Evolutionary conservation across 768 basidiomycete species (phyloP), one percentile per base, ranked within the genome.

Genomic region (Tricholoma terreum): DNA sequence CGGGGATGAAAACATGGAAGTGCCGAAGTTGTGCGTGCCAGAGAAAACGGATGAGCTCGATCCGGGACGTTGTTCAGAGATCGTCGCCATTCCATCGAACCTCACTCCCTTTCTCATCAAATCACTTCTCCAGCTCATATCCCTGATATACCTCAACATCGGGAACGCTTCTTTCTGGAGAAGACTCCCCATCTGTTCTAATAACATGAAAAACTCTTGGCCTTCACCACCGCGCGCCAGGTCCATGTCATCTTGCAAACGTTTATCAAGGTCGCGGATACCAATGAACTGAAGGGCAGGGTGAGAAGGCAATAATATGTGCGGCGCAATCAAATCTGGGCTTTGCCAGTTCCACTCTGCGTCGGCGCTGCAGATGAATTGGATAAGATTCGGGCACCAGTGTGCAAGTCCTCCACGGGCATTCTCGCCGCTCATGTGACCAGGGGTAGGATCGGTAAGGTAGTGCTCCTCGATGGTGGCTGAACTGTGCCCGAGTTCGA

Each of bases 251-350:
- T 81, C 81, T 12, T 75, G 61, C 21, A 90, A 70, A 56, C 87
- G 78, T 58, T 80, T 78, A 68, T 88, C 84, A 65, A 90, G 83
- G 61, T 86, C 87, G 17, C 87, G 78, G 56, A 90, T 84, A 8
- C 86, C 89, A 55, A 90, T 90, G 54, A 89, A 76, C 67, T 83
- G 71, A 10, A 90, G 68, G 6, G 73, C 74, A 0, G 82, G 79
- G 64, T 90, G 89, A 1, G 82, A 67, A 15, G 87, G 85, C 19
- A 90, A 77, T 6, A 90, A 73, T 38, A 87, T 77, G 55, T 90
- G 89, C 3, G 89, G 87, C 12, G 89, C 86, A 63, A 90, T 89
- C 89, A 88, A 90, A 65, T 90, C 87, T 0, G 89, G 89, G 52
- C 75, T 78, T 62, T 84, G 79, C 89, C 89, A 90, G 60, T 89